These are phyloP conservation scores for Trichoderma koningiopsis DNA, from an alignment of 2,329 filamentous ascomycete genomes.

Conservation along the genomic window DNA sequence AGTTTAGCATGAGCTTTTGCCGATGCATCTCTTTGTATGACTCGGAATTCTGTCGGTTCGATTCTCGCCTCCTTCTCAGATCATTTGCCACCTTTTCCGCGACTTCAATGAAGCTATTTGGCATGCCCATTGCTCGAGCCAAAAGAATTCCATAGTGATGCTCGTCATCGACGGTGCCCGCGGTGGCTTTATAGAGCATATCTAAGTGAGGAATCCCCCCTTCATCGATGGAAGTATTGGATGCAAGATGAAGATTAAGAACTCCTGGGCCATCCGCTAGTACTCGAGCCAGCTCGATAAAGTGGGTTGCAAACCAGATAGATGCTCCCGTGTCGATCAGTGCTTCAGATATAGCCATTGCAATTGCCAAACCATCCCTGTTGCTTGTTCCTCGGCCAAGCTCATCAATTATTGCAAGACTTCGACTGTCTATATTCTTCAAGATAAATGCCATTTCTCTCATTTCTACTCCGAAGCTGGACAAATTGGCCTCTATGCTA, in stretches of 20 bases:
- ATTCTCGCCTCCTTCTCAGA: conserved; percentile 60
- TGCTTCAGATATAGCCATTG: conserved; percentile 85
- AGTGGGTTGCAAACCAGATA: conserved; percentile 95
- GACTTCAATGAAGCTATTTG: conserved; percentile 64
- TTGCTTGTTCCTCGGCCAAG: conserved; percentile 89
- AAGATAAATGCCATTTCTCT: conserved; percentile 93
- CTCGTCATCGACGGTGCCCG: conserved; percentile 68
- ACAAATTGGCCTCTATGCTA: conserved; percentile 85
- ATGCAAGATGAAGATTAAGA: conserved; percentile 77
- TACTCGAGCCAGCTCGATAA: conserved; percentile 76
- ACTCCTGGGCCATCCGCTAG: conserved; percentile 76
- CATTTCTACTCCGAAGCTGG: conserved; percentile 95
- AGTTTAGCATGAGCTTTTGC: conserved; percentile 70
- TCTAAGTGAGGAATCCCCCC: conserved; percentile 64
- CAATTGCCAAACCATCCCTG: conserved; percentile 84
- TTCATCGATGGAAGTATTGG: conserved; percentile 59
- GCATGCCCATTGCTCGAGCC: conserved; percentile 74
- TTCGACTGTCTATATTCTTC: conserved; percentile 73
- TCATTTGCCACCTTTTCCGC: conserved; percentile 68
- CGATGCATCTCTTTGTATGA: conserved; percentile 62
- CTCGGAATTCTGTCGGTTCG: conserved; percentile 60
- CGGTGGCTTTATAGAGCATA: conserved; percentile 83
- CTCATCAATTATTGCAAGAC: conserved; percentile 86
- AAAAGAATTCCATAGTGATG: conserved; percentile 81
- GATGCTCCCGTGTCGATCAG: conserved; percentile 76